A percentile compares a stretch with the other conserved stretches of the same genome.
These are phyloP conservation scores for Krasilnikovozyma curviuscula DNA, from an alignment of 768 basidiomycete genomes.

Conservation along the genomic window DNA sequence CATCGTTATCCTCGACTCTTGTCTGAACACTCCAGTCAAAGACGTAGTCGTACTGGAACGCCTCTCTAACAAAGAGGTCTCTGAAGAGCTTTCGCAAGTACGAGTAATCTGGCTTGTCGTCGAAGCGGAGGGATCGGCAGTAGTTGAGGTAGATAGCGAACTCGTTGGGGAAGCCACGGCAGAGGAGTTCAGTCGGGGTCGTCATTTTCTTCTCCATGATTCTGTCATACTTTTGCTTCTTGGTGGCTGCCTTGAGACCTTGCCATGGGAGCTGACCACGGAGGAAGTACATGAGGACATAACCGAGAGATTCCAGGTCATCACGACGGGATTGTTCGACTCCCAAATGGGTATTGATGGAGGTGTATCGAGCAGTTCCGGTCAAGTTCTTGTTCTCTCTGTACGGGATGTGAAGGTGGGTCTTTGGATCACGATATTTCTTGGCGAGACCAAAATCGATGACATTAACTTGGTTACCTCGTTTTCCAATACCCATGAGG, in stretches of 20 bases:
- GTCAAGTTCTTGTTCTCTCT: constrained; percentile 99
- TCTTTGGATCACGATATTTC: constrained; percentile 99
- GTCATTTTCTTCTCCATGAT: constrained; percentile 95
- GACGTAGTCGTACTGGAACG: constrained; percentile 95
- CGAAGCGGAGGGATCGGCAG: constrained; percentile 93
- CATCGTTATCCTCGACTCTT: constrained; percentile 1
- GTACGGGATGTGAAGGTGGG: constrained; percentile 97
- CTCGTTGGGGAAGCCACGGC: constrained; percentile 99
- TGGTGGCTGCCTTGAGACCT: constrained; percentile 96
- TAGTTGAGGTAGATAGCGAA: constrained; percentile 99
- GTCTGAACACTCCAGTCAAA: constrained; percentile 60
- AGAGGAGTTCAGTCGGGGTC: constrained; percentile 58
- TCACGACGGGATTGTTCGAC: constrained; percentile 94
- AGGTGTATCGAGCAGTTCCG: constrained; percentile 95
- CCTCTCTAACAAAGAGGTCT: constrained; percentile 79
- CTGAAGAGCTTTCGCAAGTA: constrained; percentile 98
- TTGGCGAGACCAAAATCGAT: constrained; percentile 94
- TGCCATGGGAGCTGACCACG: constrained; percentile 97
- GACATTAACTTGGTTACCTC: constrained; percentile 96
- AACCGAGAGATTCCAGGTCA: constrained; percentile 93
- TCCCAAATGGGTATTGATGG: constrained; percentile 96
- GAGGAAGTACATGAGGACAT: constrained; percentile 99
- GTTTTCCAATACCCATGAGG: constrained; percentile 96
- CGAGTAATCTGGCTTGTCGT: constrained; percentile 99
- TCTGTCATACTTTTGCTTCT: constrained; percentile 99